Conservation (phyloP, 345 rosid species). For the Hypericum perforatum region DNA sequence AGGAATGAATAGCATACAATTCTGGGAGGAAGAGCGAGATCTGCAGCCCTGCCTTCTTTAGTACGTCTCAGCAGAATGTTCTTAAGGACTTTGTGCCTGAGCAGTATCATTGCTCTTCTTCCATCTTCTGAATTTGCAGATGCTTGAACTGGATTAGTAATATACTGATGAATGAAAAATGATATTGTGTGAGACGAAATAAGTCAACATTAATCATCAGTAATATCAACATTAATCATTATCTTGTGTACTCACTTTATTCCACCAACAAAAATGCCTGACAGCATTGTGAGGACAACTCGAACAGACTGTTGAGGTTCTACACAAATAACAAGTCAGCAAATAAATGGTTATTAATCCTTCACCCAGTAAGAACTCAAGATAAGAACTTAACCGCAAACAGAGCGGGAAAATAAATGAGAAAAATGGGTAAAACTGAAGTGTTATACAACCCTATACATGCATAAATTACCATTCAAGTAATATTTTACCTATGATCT, state of each 20-base stretch:
- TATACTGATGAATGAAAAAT: slow-evolving; percentile 34
- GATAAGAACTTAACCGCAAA: too few species aligned
- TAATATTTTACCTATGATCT: slow-evolving; percentile 59
- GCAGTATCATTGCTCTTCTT: slow-evolving; percentile 78
- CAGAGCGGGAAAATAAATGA: too few species aligned
- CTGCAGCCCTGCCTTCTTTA: slow-evolving; percentile 89
- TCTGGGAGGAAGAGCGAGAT: slow-evolving; percentile 97
- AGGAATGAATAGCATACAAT: slow-evolving; percentile 36
- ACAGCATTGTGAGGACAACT: slow-evolving; percentile 73
- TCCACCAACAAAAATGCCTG: slow-evolving; percentile 99
- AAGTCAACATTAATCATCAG: neutral
- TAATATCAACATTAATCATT: neutral
- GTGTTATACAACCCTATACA: too few species aligned
- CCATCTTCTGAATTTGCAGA: slow-evolving; percentile 37
- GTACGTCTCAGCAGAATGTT: slow-evolving; percentile 76
- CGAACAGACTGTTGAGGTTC: slow-evolving; percentile 44
- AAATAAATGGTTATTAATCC: too few species aligned
- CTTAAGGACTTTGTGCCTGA: slow-evolving; percentile 70
- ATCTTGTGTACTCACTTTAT: slow-evolving; percentile 47
- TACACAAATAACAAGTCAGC: slow-evolving; percentile 15
- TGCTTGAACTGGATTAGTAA: slow-evolving; percentile 63
- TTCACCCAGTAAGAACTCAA: too few species aligned
- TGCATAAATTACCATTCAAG: neutral
- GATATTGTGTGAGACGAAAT: slow-evolving; percentile 5
- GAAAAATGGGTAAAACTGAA: too few species aligned